Conservation (phyloP, 345 rosid genomes). For the Toxicodendron radicans region DNA sequence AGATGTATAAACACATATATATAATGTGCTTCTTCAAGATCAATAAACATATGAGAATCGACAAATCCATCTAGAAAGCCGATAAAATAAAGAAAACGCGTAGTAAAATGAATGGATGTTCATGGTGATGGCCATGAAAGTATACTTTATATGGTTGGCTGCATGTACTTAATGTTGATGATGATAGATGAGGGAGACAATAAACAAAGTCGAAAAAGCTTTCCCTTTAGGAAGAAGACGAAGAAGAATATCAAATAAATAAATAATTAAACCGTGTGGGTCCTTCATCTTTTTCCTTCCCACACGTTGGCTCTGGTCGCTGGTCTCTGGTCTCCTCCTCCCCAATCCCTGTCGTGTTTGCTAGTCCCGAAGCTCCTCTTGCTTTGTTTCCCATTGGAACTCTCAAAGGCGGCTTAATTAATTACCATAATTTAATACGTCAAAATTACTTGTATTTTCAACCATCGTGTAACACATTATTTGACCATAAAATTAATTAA, state of each 20-base stretch:
- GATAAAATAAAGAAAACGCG: not conserved
- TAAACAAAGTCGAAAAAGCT: not conserved
- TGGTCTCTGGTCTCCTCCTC: not conserved
- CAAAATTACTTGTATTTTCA: no score
- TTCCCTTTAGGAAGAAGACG: not conserved
- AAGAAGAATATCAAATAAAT: not conserved
- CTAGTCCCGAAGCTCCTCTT: not conserved
- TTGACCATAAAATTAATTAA: not conserved
- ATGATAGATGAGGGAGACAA: not conserved
- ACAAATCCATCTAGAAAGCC: not conserved
- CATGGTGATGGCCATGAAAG: no score
- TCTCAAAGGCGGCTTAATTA: no score
- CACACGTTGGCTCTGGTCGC: slow-evolving; percentile 10
- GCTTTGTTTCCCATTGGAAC: no score
- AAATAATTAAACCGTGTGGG: slow-evolving; percentile 26
- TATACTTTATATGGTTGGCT: not conserved
- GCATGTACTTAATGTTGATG: not conserved
- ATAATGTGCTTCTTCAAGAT: no score
- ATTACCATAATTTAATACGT: no score
- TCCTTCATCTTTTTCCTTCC: slow-evolving; percentile 6
- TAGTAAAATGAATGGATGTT: no score
- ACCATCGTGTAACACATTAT: not conserved
- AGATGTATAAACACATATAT: no score
- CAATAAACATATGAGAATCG: not conserved
- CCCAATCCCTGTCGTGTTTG: not conserved